Evolutionary conservation across 768 basidiomycete genomes (phyloP).

Genomic region (Tulasnella sp.): DNA sequence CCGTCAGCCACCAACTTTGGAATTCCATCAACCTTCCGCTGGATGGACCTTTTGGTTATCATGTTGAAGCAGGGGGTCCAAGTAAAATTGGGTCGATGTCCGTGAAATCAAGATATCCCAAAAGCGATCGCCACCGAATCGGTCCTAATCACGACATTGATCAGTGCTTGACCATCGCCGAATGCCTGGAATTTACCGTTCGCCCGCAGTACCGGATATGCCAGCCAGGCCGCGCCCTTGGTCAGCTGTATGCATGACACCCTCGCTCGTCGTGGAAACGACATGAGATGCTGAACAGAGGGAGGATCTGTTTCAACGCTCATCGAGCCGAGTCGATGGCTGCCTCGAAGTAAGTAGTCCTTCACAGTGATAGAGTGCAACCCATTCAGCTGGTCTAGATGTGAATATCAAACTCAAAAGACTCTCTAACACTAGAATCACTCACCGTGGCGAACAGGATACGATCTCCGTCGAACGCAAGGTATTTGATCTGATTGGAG

Average conservation of each 20-base stretch:
- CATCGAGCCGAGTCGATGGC: neutral
- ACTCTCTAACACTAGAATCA: neutral
- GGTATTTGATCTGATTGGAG: neutral
- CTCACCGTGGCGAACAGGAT: conserved; percentile 3
- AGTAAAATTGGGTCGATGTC: too few relatives aligned
- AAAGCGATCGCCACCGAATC: too few relatives aligned
- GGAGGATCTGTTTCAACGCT: neutral
- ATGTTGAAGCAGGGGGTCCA: too few relatives aligned
- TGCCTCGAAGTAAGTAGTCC: neutral
- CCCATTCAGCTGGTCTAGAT: neutral
- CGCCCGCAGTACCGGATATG: too few relatives aligned
- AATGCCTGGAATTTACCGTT: too few relatives aligned
- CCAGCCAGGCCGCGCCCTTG: too few relatives aligned
- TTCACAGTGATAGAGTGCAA: neutral
- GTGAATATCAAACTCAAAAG: neutral
- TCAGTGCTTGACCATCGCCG: too few relatives aligned
- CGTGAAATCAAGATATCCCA: too few relatives aligned
- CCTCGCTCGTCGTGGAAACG: neutral
- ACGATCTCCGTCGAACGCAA: conserved; percentile 3
- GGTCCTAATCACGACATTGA: too few relatives aligned
- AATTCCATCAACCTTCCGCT: too few relatives aligned
- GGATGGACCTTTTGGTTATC: too few relatives aligned
- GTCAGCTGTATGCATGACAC: neutral
- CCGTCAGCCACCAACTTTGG: too few relatives aligned
- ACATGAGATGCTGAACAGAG: neutral